Evolutionary conservation across 2,329 filamentous ascomycete species (phyloP).

Genomic region (Chaetomiaceae sp.): DNA sequence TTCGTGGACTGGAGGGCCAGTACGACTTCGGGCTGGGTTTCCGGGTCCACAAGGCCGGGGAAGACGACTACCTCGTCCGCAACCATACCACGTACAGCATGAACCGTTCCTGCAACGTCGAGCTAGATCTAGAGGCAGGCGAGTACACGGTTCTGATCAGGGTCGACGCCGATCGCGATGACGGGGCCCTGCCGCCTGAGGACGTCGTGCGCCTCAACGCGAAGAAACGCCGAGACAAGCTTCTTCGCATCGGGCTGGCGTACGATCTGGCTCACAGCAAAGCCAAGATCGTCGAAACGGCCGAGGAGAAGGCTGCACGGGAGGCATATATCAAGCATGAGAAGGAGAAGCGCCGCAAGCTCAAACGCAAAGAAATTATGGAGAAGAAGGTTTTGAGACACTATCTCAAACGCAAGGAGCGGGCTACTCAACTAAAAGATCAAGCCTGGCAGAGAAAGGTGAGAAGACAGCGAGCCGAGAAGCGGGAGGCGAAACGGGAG

Average conservation of each 20-base stretch:
- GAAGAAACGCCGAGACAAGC: conserved; percentile 51
- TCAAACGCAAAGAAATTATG: conserved; percentile 41
- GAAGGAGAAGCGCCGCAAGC: conserved; percentile 47
- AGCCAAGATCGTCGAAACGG: conserved; percentile 47
- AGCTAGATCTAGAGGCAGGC: conserved; percentile 54
- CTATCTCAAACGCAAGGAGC: conserved; percentile 35
- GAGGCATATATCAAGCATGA: conserved; percentile 46
- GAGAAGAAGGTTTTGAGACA: conserved; percentile 35
- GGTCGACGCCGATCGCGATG: conserved; percentile 48
- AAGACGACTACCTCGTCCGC: conserved; percentile 57
- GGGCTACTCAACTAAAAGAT: conserved; percentile 36
- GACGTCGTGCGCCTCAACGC: conserved; percentile 53
- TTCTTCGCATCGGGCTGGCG: conserved; percentile 53
- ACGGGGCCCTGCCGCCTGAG: conserved; percentile 44
- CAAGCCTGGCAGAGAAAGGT: conserved; percentile 36
- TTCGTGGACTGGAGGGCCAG: conserved; percentile 56
- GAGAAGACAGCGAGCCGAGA: conserved; percentile 30
- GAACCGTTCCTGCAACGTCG: conserved; percentile 55
- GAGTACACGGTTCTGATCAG: conserved; percentile 55
- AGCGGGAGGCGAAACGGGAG: conserved; percentile 24
- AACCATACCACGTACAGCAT: conserved; percentile 57
- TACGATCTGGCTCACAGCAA: conserved; percentile 60
- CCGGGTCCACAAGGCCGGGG: conserved; percentile 42
- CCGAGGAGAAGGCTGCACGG: conserved; percentile 46
- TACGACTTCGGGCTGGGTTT: conserved; percentile 44